phyloP scores from a whole-genome alignment of 2,329 filamentous ascomycete species.

The Daldinia eschscholtzii region DNA sequence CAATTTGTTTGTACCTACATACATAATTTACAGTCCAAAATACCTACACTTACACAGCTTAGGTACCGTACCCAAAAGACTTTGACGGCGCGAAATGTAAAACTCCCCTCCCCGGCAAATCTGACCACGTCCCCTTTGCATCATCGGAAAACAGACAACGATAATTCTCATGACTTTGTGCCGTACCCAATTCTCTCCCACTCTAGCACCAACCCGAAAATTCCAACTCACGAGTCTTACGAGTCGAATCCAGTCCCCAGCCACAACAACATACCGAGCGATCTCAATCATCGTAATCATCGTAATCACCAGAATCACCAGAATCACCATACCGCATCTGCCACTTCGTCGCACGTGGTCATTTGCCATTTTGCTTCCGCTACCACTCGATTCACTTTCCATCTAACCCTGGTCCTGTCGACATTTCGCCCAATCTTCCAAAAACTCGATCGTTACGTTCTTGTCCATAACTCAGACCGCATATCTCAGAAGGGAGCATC shows the following conservation, averaged over 20 bases:
- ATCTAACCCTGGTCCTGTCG: neutral
- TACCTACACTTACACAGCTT: neutral
- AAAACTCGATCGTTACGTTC: conserved; percentile 1
- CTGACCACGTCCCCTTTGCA: conserved; percentile 33
- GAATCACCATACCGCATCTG: neutral
- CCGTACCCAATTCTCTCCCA: neutral
- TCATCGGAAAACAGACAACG: conserved; percentile 23
- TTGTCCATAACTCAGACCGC: neutral
- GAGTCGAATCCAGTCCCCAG: neutral
- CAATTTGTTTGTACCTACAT: neutral
- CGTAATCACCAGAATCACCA: neutral
- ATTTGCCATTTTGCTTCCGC: conserved; percentile 5
- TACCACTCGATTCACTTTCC: conserved; percentile 6
- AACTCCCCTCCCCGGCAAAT: conserved; percentile 42
- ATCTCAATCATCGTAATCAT: neutral
- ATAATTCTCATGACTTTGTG: neutral
- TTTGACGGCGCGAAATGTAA: conserved; percentile 20
- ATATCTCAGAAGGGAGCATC: neutral
- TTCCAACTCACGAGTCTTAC: neutral
- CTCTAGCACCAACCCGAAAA: neutral
- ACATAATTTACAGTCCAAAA: neutral
- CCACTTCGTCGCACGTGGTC: conserved; percentile 10
- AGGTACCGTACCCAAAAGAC: conserved; percentile 11
- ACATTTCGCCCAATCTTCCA: neutral
- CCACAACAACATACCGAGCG: neutral